Evolutionary conservation across 2,329 filamentous ascomycete genomes (phyloP), one percentile per base, ranked within the genome.

Genomic region (Didymella arachidicola): DNA sequence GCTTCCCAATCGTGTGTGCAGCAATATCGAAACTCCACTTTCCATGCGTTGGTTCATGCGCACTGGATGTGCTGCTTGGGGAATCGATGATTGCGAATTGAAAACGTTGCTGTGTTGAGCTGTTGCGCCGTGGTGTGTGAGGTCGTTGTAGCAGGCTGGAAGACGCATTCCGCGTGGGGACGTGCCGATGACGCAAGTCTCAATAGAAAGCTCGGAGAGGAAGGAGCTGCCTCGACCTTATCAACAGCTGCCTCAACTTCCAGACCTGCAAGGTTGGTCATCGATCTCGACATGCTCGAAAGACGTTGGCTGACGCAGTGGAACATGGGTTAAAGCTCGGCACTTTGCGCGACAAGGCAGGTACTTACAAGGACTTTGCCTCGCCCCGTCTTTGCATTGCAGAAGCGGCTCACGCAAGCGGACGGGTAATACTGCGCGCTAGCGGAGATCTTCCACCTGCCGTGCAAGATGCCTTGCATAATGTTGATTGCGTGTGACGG

Each of bases 181-280:
- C 18, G 45, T 29, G 38, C 38, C 39, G 14, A 32, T 57, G 54
- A 41, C 50, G 49, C 39, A 25, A 47, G 19, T 18, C 32, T 38
- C 49, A 43, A 16, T 25, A n/a, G 16, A 22, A 45, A 19, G 6
- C 51, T 59, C 12, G 56, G 32, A 50, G 39, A 46, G 45, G 39
- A 49, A 54, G 56, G 56, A 50, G 50, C 48, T 43, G 43, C 38
- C 30, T 49, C 50, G 42, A 30, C 27, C 36, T 54, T 59, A 59
- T 58, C 49, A 54, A 51, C 41, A 51, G 14, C 32, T 50, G 44
- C 39, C 11, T 32, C 42, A 26, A 51, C 46, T 39, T 54, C 56
- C 32, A 59, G 56, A 47, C 45, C 46, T 18, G 11, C 11, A 7
- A 32, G 2, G 51, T 55, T 59, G 45, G 51, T 59, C 50, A 59